A percentile compares a stretch with the other conserved stretches of the same genome.
These are phyloP conservation scores for Cystobasidium slooffiae DNA, from an alignment of 1,284 basidiomycete genomes.

Conservation along the genomic window DNA sequence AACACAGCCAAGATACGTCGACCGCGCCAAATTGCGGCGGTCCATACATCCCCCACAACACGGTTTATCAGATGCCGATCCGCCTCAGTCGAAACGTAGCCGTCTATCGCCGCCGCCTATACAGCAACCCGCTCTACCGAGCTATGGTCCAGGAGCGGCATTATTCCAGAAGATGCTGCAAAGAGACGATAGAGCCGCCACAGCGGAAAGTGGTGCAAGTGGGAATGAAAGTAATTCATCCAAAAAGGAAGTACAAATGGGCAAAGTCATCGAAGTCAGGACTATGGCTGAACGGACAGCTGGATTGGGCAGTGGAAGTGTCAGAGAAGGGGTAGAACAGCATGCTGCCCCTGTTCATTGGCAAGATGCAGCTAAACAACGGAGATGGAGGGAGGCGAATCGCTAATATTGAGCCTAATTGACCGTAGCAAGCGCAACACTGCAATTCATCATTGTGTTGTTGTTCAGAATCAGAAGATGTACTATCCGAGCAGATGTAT, in stretches of 20 bases:
- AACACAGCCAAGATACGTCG: conserved; percentile 21
- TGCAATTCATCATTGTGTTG: too few species aligned
- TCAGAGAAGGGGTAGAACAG: conserved; percentile 33
- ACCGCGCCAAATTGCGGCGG: conserved; percentile 34
- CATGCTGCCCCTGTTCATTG: conserved; percentile 14
- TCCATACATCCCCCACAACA: conserved; percentile 21
- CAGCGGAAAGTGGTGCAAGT: not conserved
- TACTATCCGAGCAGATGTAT: too few species aligned
- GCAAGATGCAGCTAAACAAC: conserved; percentile 22
- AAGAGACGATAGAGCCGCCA: not conserved
- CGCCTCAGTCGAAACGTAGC: conserved; percentile 2
- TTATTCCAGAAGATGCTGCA: conserved; percentile 32
- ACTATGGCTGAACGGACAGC: conserved; percentile 31
- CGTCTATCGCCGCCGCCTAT: not conserved
- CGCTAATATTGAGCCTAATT: not conserved
- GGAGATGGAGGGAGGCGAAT: conserved; percentile 38
- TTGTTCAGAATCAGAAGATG: too few species aligned
- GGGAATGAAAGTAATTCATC: not conserved
- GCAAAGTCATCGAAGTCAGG: conserved; percentile 36
- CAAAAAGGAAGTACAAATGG: conserved; percentile 4
- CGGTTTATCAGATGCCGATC: conserved; percentile 21
- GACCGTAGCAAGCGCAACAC: not conserved
- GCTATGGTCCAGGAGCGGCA: conserved; percentile 34
- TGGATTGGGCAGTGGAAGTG: conserved; percentile 31
- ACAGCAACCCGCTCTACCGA: not conserved